These are phyloP conservation scores for Chrysophaeum taylorii DNA, from an alignment of 352 stramenopile genomes.

Conservation along the genomic window DNA sequence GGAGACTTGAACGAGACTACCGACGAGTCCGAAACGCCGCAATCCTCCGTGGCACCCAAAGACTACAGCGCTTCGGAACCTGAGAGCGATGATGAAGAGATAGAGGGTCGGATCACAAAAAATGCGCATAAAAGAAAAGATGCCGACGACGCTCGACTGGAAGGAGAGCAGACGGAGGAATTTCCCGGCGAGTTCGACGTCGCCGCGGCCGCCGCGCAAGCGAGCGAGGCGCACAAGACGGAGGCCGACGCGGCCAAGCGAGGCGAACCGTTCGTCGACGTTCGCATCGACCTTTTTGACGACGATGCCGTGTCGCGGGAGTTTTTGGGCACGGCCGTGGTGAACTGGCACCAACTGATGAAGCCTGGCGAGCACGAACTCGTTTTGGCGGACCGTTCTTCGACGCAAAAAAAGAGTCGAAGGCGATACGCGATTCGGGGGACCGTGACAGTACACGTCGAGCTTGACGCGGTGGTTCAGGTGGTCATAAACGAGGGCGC, in stretches of 20 bases:
- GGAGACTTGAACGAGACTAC: no score
- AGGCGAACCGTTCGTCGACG: slow-evolving; percentile 9
- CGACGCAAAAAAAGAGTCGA: background rate
- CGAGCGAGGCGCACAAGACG: background rate
- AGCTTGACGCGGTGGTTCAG: slow-evolving; percentile 9
- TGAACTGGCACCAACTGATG: background rate
- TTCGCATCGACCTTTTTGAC: slow-evolving; percentile 12
- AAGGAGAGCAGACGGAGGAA: background rate
- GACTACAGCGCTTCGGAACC: no score
- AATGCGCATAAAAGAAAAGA: no score
- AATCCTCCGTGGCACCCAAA: no score
- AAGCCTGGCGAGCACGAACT: background rate
- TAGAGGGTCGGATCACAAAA: no score
- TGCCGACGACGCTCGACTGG: background rate
- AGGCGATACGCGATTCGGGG: background rate
- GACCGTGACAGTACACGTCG: background rate
- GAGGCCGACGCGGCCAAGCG: background rate
- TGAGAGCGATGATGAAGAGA: no score
- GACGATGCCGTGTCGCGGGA: background rate
- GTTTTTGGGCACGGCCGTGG: background rate
- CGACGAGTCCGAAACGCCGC: no score
- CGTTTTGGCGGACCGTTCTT: background rate
- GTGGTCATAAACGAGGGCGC: slow-evolving; percentile 2
- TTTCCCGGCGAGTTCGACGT: background rate
- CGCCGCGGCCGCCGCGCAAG: background rate